Conservation (phyloP, 495 filamentous ascomycete species). For the Podospora didyma region DNA sequence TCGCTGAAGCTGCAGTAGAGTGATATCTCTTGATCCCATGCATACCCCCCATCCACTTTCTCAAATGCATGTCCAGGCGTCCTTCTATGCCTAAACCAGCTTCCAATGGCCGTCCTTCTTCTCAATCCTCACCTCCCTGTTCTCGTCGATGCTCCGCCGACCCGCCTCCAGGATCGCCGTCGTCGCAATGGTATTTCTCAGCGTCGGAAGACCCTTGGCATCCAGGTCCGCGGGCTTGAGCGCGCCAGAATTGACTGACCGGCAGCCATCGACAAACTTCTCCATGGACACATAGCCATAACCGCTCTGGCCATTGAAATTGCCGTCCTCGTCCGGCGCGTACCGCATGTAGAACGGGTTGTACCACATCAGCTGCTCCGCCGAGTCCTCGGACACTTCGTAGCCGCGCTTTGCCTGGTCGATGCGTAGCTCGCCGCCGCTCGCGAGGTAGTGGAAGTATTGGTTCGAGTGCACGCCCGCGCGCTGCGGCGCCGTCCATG, state of each 20-base stretch:
- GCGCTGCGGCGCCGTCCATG: constrained; percentile 88
- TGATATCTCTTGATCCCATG: too few relatives aligned
- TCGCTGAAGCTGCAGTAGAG: too few relatives aligned
- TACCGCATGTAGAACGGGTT: constrained; percentile 98
- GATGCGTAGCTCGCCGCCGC: constrained; percentile 77
- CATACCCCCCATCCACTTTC: too few relatives aligned
- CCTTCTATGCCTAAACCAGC: constrained; percentile 50
- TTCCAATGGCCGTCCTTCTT: constrained; percentile 61
- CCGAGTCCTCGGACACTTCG: constrained; percentile 80
- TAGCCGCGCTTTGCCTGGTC: constrained; percentile 95
- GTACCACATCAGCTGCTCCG: constrained; percentile 68
- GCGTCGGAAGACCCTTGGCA: constrained; percentile 72
- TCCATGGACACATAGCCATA: constrained; percentile 94
- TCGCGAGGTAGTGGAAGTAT: constrained; percentile 90
- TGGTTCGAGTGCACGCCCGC: constrained; percentile 93
- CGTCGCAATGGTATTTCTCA: constrained; percentile 85
- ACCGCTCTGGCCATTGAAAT: constrained; percentile 85
- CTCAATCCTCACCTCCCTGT: constrained; percentile 68
- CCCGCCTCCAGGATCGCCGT: constrained; percentile 89
- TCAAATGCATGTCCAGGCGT: too few relatives aligned
- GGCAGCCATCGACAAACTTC: constrained; percentile 90
- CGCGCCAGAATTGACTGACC: constrained; percentile 66
- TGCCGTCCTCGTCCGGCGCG: constrained; percentile 90
- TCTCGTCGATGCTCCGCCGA: constrained; percentile 74
- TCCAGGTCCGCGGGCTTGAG: constrained; percentile 73